Base-by-base conservation (phyloP, 2,329 filamentous ascomycete species). In the Pestalotiopsis sp. region DNA sequence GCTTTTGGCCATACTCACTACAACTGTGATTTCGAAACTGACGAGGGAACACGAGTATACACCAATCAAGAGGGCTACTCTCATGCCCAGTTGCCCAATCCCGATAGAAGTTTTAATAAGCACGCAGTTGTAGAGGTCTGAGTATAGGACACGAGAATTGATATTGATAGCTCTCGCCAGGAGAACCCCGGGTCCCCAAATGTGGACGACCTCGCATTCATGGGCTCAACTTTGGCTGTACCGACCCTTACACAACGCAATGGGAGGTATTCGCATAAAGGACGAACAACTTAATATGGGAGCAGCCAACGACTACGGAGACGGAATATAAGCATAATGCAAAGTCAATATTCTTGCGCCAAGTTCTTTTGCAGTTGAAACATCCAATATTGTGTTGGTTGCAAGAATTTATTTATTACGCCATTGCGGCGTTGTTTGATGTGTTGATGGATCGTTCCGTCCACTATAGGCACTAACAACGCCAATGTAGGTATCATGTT, bases 1-100 rank as follows among this genome's bases (percentile, higher is more conserved):
- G 83, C 79, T 0, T 86, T 85, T 75, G 83, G 84, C 0, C 84
- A 86, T 69, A 86, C 84, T 12, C 83, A 86, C 70, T 84, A 78
- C 71, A 84, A 83, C 68, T 84, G 82, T 72, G 79, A 82, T 52
- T 82, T 81, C 68, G 31, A 68, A 4, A 76, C 79, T 3, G 74
- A 75, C 14, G 66, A 71, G 5, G 73, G 66, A 3, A 76, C 81
- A 67, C 75, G 82, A 36, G 68, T 83, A 4, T 12, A 82, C 3
- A 70, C 82, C 0, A 82, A 84, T 67, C 82, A 84, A 69, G 72
- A 75, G 64, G 82, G 82, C 0, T 82, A 82, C 72, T 81, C 80
- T 66, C 83, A 81, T 38, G 27, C n/a, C 9, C 64, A 66, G 14
- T 31, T 5, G 14, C 41, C 41, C 4, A 45, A 17, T 45, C 2